These are phyloP conservation scores for Immersiporthe knoxdaviesiana DNA, from an alignment of 2,329 filamentous ascomycete species.

Conservation along the genomic window DNA sequence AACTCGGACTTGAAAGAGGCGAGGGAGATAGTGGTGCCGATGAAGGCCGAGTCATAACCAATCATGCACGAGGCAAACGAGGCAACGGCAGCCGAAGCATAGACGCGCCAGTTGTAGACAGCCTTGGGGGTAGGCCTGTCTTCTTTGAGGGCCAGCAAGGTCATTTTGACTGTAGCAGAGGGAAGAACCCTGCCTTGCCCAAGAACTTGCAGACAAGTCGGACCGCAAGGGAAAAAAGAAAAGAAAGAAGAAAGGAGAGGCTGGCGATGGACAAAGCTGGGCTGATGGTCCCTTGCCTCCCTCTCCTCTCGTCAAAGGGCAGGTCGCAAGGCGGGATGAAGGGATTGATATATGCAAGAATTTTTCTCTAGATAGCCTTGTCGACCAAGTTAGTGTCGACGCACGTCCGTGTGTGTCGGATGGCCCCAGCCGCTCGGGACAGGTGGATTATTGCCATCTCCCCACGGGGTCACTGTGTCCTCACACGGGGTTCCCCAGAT, in stretches of 20 bases:
- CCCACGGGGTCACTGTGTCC: slow-evolving; percentile 13
- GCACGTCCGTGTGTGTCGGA: neutral
- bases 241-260: slow-evolving; percentile 1
- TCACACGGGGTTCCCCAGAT: slow-evolving; percentile 26
- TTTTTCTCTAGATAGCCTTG: neutral
- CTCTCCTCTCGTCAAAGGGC: too few species aligned
- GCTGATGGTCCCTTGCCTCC: neutral
- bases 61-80: slow-evolving; percentile 62
- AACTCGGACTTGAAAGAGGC: slow-evolving; percentile 73
- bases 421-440: slow-evolving; percentile 16
- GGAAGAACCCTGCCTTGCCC: slow-evolving; percentile 5
- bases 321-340: slow-evolving; percentile 1
- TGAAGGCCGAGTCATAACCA: slow-evolving; percentile 74
- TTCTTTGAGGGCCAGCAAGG: slow-evolving; percentile 55
- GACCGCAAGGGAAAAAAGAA: neutral
- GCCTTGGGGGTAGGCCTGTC: slow-evolving; percentile 60
- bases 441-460: neutral
- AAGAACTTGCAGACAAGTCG: neutral
- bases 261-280: neutral
- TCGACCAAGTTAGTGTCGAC: neutral
- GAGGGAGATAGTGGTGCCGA: slow-evolving; percentile 74
- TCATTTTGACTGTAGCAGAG: slow-evolving; percentile 34
- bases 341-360: slow-evolving; percentile 27
- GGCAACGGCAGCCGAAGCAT: slow-evolving; percentile 55
- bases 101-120: slow-evolving; percentile 66